Percentiles rank a stretch among this genome's conserved stretches.
Conservation (phyloP, 169 alveolate genomes). For the Cryptosporidium muris region DNA sequence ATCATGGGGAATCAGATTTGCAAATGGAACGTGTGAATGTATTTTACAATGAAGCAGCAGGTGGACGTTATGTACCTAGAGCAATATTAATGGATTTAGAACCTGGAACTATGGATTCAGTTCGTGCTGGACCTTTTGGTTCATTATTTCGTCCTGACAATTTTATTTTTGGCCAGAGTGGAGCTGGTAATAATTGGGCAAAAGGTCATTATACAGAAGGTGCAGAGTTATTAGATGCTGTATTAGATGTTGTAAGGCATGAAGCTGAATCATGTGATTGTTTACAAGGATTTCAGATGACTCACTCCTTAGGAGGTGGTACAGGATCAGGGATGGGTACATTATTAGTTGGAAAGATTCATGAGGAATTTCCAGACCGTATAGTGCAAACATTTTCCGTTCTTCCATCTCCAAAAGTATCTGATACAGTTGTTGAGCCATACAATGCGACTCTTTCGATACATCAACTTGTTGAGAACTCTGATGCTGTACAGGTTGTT, state of each 20-base stretch:
- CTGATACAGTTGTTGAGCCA: slow-evolving; percentile 99
- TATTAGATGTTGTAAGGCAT: slow-evolving; percentile 97
- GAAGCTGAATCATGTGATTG: slow-evolving; percentile 99
- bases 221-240: slow-evolving; percentile 97
- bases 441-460: slow-evolving; percentile 97
- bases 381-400: slow-evolving; percentile 98
- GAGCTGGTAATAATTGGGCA: slow-evolving; percentile 99
- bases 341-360: slow-evolving; percentile 93
- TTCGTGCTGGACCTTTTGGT: slow-evolving; percentile 98
- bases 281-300: slow-evolving; percentile 96
- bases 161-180: slow-evolving; percentile 98
- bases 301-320: slow-evolving; percentile 99
- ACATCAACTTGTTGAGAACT: slow-evolving; percentile 96
- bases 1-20: slow-evolving; percentile 96
- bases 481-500: slow-evolving; percentile 96
- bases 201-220: slow-evolving; percentile 99
- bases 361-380: slow-evolving; percentile 98
- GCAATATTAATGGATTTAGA: slow-evolving; percentile 98
- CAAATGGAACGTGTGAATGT: slow-evolving; percentile 95
- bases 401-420: slow-evolving; percentile 98
- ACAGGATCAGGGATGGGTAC: slow-evolving; percentile 99
- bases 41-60: slow-evolving; percentile 97
- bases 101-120: slow-evolving; percentile 99
- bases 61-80: slow-evolving; percentile 98
- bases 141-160: slow-evolving; percentile 97